Evolutionary conservation across 2,329 filamentous ascomycete genomes (phyloP).

Genomic region (Pseudopyricularia javanii): DNA sequence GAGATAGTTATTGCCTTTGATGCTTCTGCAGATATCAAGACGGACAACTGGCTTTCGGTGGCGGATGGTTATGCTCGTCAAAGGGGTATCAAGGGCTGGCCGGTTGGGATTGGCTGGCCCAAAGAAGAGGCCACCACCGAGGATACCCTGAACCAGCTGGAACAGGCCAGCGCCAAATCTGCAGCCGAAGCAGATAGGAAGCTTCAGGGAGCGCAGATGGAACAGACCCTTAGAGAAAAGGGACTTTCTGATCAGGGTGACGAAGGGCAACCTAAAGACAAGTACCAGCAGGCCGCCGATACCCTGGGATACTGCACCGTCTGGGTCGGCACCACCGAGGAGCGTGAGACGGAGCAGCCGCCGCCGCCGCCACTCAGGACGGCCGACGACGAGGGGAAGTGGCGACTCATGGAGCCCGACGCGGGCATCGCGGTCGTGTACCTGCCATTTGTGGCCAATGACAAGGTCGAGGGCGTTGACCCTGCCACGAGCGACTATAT

Average conservation of each 20-base stretch:
- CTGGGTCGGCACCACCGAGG: conserved; percentile 80
- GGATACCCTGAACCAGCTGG: conserved; percentile 52
- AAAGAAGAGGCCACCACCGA: conserved; percentile 43
- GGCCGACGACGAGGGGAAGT: conserved; percentile 45
- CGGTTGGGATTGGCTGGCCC: conserved; percentile 89
- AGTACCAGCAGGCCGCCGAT: conserved; percentile 30
- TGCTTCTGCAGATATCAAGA: conserved; percentile 82
- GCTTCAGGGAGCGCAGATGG: conserved; percentile 44
- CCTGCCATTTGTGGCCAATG: conserved; percentile 77
- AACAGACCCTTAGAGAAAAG: conserved; percentile 21
- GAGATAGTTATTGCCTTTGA: conserved; percentile 91
- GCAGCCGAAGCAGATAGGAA: conserved; percentile 50
- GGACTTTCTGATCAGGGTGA: conserved; percentile 8
- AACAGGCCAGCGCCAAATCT: conserved; percentile 51
- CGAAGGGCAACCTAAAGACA: conserved; percentile 7
- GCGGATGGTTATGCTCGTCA: conserved; percentile 88
- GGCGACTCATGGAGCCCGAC: conserved; percentile 59
- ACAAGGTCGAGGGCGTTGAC: conserved; percentile 68
- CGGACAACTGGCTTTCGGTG: conserved; percentile 92
- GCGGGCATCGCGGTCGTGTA: conserved; percentile 86
- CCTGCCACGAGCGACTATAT: conserved; percentile 76
- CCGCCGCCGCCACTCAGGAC: conserved; percentile 28
- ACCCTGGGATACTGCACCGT: conserved; percentile 85
- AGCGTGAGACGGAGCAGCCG: conserved; percentile 47
- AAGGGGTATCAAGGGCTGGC: conserved; percentile 88